Percentiles rank a stretch among this genome's conserved stretches.
Evolutionary conservation across 768 basidiomycete species (phyloP).

Genomic region (Boletus sp.): DNA sequence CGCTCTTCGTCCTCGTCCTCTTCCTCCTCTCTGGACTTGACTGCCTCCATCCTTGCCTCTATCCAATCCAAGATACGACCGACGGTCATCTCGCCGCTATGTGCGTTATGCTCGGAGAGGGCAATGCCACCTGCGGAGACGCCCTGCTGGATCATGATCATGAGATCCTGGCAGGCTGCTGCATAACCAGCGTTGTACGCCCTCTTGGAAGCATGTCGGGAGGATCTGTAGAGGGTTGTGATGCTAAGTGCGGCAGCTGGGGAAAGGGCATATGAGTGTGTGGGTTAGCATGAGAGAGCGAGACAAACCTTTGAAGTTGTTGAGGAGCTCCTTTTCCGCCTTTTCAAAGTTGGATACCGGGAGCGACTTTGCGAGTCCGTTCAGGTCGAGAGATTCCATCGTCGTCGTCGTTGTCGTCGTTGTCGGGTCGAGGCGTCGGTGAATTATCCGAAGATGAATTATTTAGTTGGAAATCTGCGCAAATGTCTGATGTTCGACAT

Average conservation of each 20-base stretch:
- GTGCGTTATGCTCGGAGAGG: constrained; percentile 40
- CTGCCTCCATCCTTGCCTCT: constrained; percentile 76
- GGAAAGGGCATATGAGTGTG: constrained; percentile 20
- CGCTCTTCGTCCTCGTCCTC: constrained; percentile 80
- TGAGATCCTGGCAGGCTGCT: constrained; percentile 74
- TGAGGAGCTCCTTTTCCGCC: constrained; percentile 76
- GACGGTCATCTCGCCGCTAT: constrained; percentile 65
- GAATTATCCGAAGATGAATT: not conserved
- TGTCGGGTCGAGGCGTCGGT: not conserved
- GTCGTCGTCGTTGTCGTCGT: constrained; percentile 8
- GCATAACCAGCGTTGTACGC: constrained; percentile 83
- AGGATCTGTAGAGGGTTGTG: constrained; percentile 81
- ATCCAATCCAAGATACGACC: constrained; percentile 84
- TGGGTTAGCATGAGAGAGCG: not conserved
- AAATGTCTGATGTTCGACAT: not conserved
- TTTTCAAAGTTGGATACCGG: constrained; percentile 68
- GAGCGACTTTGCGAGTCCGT: constrained; percentile 74
- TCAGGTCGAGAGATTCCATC: constrained; percentile 79
- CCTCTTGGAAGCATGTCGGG: constrained; percentile 70
- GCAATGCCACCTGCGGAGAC: constrained; percentile 61
- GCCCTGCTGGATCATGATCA: constrained; percentile 81
- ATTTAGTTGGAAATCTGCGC: not conserved
- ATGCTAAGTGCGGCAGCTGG: constrained; percentile 81
- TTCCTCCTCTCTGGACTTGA: constrained; percentile 72
- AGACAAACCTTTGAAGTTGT: constrained; percentile 73